These are phyloP conservation scores for Ophiostoma ips DNA, from an alignment of 2,329 filamentous ascomycete species.

Conservation along the genomic window DNA sequence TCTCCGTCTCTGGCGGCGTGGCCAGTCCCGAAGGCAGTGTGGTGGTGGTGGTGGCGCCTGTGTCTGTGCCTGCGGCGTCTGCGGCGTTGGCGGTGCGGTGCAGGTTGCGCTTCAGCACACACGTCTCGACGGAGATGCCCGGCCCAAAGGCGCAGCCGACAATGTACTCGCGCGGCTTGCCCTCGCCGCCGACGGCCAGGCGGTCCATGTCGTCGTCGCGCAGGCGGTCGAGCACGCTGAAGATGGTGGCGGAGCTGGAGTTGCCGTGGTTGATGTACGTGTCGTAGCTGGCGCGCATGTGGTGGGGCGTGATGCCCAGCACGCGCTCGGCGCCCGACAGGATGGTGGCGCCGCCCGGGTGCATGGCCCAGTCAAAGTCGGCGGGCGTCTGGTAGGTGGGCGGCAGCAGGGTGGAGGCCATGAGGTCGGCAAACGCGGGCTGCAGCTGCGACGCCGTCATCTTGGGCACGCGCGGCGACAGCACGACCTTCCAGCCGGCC, in stretches of 20 bases:
- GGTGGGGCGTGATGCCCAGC: conserved; percentile 44
- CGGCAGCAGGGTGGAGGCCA: conserved; percentile 31
- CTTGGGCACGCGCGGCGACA: conserved; percentile 46
- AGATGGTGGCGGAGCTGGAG: conserved; percentile 54
- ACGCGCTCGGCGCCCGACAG: conserved; percentile 46
- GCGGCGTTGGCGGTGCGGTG: conserved; percentile 29
- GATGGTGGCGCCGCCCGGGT: conserved; percentile 55
- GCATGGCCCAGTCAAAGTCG: conserved; percentile 61
- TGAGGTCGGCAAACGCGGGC: conserved; percentile 40
- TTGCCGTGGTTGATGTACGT: conserved; percentile 57
- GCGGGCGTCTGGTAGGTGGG: conserved; percentile 29
- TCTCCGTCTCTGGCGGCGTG: conserved; percentile 41
- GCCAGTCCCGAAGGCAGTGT: conserved; percentile 24
- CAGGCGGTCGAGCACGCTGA: conserved; percentile 50
- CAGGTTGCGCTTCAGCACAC: conserved; percentile 42
- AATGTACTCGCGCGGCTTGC: conserved; percentile 37
- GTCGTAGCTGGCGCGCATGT: conserved; percentile 56
- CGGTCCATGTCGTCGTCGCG: conserved; percentile 46
- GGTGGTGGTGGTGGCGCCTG: conserved; percentile 20
- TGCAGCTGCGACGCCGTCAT: conserved; percentile 37
- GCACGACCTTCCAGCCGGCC: conserved; percentile 50
- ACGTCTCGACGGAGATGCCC: conserved; percentile 55
- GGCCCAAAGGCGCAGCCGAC: conserved; percentile 58
- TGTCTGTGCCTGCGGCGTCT: too few relatives aligned
- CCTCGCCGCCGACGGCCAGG: conserved; percentile 34